Conservation (phyloP, 345 rosid species). For the Pelargonium nanum region DNA sequence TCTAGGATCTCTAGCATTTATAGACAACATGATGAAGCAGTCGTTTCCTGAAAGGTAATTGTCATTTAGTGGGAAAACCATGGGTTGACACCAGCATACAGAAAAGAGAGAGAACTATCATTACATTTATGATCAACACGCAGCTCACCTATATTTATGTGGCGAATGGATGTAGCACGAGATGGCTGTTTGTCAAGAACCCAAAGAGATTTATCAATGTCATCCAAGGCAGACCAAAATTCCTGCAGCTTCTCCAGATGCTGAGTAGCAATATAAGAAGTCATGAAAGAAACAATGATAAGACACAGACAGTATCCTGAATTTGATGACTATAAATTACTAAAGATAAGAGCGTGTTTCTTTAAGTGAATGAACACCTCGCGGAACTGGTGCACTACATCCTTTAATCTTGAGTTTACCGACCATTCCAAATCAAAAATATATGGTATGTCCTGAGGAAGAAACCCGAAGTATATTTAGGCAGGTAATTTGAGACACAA, state of each 20-base stretch:
- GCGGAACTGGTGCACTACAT: constrained; percentile 46
- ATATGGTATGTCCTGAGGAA: constrained; percentile 53
- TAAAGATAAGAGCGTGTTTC: background rate
- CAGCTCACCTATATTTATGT: constrained; percentile 40
- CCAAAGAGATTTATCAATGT: constrained; percentile 55
- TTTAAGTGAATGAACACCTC: constrained; percentile 23
- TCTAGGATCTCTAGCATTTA: constrained; percentile 43
- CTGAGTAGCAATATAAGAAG: constrained; percentile 17
- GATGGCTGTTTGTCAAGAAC: constrained; percentile 40
- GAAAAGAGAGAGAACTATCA: background rate
- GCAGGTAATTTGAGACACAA: constrained; percentile 1
- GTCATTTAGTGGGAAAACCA: background rate
- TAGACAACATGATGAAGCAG: constrained; percentile 38
- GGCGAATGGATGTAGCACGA: constrained; percentile 33
- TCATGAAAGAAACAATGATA: background rate
- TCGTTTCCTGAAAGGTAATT: constrained; percentile 35
- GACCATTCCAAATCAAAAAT: constrained; percentile 54
- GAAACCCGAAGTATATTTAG: constrained; percentile 3
- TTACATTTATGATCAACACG: constrained; percentile 1
- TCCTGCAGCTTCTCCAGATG: constrained; percentile 62
- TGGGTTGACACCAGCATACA: background rate
- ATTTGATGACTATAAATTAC: background rate
- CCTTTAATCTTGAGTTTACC: constrained; percentile 46
- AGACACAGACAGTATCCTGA: background rate
- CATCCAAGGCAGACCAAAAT: constrained; percentile 71